Conservation (phyloP, 352 stramenopile species). For the Globisporangium sylvaticum region DNA sequence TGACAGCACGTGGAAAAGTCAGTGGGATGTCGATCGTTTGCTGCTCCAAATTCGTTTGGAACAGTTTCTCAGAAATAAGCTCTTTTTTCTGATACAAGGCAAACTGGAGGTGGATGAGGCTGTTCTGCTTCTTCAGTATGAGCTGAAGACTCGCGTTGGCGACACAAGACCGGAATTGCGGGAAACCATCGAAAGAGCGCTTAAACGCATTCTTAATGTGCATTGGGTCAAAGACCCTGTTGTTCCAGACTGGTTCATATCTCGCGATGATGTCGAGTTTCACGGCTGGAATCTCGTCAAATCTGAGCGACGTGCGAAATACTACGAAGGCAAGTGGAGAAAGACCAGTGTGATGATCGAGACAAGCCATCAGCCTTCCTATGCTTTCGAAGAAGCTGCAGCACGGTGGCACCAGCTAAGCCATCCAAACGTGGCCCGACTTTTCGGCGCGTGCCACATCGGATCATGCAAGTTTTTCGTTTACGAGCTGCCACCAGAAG, state of each 20-base stretch:
- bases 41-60: background rate
- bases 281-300: background rate
- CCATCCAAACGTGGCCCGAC: conserved; percentile 10
- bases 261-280: conserved; percentile 1
- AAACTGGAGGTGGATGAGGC: no score
- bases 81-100: no score
- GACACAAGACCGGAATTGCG: no score
- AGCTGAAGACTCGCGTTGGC: no score
- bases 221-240: no score
- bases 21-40: background rate
- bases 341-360: conserved; percentile 6
- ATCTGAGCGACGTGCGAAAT: background rate
- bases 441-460: conserved; percentile 3
- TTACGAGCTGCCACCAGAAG: background rate
- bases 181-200: background rate
- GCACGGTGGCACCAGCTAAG: conserved; percentile 1
- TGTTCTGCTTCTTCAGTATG: no score
- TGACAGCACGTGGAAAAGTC: background rate
- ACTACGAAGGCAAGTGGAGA: background rate
- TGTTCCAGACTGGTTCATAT: conserved; percentile 6
- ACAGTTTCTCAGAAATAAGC: no score
- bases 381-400: background rate
- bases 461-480: background rate
- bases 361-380: background rate
- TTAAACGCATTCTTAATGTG: background rate